Base-by-base conservation (phyloP, 2,329 filamentous ascomycete species). In the Claviceps digitariae region DNA sequence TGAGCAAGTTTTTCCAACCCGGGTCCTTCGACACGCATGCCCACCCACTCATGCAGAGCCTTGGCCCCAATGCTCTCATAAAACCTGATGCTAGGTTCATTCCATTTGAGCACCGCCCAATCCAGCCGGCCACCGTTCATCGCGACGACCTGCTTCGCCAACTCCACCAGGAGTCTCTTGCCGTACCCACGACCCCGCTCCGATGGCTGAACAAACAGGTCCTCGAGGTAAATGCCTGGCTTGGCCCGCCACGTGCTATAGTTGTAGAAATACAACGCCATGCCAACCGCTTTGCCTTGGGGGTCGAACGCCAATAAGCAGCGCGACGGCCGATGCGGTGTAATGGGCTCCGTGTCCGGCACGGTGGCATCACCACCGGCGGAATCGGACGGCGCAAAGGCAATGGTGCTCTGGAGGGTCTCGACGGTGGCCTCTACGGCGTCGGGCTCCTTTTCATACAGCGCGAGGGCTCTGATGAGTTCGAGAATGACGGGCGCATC, bases 181-280 rank as follows among this genome's bases (percentile, higher is more conserved):
- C 90, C 91, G 64, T 91, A 95, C 0, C 90, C 90, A 56, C 79
- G 80, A 36, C 83, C 83, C 4, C 93, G 76, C 61, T 86, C 82
- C 46, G 72, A 72, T 1, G 82, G 77, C 60, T 82, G 76, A 43
- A 98, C 88, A 63, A 84, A 95, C n/a, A 97, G 73, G 64, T 97
- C 91, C 68, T 97, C 91, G 40, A 97, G 82, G 68, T 94, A 95
- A 63, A 98, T 86, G 2, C 91, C 91, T 0, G 90, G 82, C 47
- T 79, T 80, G n/a, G 86, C 81, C 9, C 86, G 81, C 93, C 93
- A 97, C 0, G 91, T 96, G 64, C 84, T 89, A 71, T 95, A 97
- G 71, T 91, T 97, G 75, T 91, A 90, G 68, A 95, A 97, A 72
- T 90, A 96, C 43, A 96, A 71, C 1, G 90, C 90, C 79, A 96